A percentile compares a stretch with the other conserved stretches of the same genome.
phyloP scores from a whole-genome alignment of 2,329 filamentous ascomycete genomes.

The Aureobasidium sp. region DNA sequence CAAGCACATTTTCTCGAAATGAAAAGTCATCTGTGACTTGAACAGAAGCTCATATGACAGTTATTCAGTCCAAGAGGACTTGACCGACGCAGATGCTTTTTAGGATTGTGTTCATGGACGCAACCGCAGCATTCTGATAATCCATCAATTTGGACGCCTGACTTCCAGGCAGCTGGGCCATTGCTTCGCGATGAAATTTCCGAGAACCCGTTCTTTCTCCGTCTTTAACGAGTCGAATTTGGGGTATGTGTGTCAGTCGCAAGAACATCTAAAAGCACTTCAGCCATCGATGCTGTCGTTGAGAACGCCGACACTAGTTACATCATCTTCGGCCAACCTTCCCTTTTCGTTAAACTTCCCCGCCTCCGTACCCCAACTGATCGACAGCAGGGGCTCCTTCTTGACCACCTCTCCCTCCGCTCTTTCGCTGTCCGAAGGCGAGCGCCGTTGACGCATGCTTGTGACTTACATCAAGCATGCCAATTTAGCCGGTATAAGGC shows the following conservation, averaged over 20 bases:
- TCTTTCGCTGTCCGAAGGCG: neutral
- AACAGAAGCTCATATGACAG: no score
- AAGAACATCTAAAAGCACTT: neutral
- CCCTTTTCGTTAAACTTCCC: neutral
- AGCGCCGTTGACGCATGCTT: conserved; percentile 10
- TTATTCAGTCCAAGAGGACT: no score
- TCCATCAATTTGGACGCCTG: no score
- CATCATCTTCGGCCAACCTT: neutral
- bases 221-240: no score
- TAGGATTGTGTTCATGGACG: no score
- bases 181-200: no score
- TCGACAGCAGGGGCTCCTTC: neutral
- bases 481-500: conserved; percentile 4
- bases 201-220: no score
- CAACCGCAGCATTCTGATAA: no score
- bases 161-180: no score
- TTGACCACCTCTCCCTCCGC: neutral
- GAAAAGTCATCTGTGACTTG: neutral
- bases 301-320: neutral
- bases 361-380: neutral
- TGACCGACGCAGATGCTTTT: no score
- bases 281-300: neutral
- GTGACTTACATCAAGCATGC: neutral
- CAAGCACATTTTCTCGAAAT: neutral
- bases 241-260: neutral